Evolutionary conservation across 176 grass and related monocot genomes (phyloP).

Genomic region (Panicum miliaceum): DNA sequence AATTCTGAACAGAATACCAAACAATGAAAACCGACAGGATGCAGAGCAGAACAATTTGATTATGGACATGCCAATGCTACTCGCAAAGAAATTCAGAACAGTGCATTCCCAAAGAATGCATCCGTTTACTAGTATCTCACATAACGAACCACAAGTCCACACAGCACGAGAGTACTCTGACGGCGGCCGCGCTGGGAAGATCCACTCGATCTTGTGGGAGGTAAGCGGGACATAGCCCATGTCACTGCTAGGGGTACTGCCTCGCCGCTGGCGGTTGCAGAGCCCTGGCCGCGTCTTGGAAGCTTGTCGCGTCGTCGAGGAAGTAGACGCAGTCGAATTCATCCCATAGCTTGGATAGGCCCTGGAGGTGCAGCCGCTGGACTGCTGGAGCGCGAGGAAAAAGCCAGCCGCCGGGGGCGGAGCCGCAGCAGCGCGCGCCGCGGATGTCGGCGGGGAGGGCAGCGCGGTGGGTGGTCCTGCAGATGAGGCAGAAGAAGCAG

Average conservation of each 20-base stretch:
- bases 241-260: not conserved
- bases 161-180: conserved; percentile 14
- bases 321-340: conserved; percentile 1
- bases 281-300: not conserved
- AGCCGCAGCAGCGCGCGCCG: not conserved
- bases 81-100: not conserved
- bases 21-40: not conserved
- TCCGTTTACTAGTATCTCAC: not conserved
- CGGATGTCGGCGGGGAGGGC: not conserved
- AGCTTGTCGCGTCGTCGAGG: conserved; percentile 15
- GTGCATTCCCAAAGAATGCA: not conserved
- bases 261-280: not conserved
- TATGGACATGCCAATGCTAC: not conserved
- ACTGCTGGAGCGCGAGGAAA: not conserved
- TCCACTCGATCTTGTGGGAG: too few relatives aligned
- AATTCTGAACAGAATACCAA: not conserved
- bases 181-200: not conserved
- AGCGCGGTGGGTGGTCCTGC: not conserved
- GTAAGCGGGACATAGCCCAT: conserved; percentile 1
- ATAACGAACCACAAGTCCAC: not conserved
- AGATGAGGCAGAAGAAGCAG: not conserved
- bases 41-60: not conserved
- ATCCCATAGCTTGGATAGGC: not conserved
- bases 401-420: not conserved
- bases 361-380: not conserved